Evolutionary conservation across 305 asterid genomes (phyloP).

Genomic region (Fraxinus latifolia): DNA sequence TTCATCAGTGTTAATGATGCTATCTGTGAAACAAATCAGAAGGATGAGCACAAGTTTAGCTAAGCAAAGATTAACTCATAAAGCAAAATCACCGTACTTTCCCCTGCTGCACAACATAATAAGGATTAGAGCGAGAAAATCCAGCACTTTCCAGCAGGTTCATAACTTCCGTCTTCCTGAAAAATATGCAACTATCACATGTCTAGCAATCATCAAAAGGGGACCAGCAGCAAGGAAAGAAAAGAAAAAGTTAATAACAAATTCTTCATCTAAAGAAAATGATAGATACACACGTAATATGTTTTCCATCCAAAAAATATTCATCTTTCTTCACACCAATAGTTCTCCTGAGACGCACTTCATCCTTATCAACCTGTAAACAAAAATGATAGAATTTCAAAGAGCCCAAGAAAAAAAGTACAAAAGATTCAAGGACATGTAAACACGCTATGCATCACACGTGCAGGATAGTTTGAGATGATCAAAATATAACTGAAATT

Average conservation of each 20-base stretch:
- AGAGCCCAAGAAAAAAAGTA: conserved; percentile 9
- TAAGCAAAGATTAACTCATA: conserved; percentile 16
- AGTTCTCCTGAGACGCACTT: conserved; percentile 95
- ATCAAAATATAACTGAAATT: conserved; percentile 8
- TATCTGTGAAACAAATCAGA: conserved; percentile 54
- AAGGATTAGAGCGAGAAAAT: conserved; percentile 98
- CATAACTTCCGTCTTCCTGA: conserved; percentile 98
- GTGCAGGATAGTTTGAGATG: background rate
- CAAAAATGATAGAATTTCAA: conserved; percentile 17
- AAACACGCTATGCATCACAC: conserved; percentile 5
- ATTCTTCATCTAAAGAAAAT: background rate
- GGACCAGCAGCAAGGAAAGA: background rate
- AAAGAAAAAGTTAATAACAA: conserved; percentile 2
- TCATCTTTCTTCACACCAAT: conserved; percentile 94
- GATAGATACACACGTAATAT: conserved; percentile 72
- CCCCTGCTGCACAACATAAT: conserved; percentile 99
- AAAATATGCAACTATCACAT: conserved; percentile 27
- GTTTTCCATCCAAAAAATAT: conserved; percentile 96
- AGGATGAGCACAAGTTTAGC: conserved; percentile 22
- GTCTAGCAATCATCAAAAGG: conserved; percentile 23
- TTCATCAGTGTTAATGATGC: conserved; percentile 91
- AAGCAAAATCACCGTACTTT: conserved; percentile 44
- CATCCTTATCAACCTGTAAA: conserved; percentile 91
- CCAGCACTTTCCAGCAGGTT: conserved; percentile 99
- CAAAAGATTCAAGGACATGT: background rate